Base-by-base conservation (phyloP, 176 grass and related monocot species). In the Oryza officinalis region DNA sequence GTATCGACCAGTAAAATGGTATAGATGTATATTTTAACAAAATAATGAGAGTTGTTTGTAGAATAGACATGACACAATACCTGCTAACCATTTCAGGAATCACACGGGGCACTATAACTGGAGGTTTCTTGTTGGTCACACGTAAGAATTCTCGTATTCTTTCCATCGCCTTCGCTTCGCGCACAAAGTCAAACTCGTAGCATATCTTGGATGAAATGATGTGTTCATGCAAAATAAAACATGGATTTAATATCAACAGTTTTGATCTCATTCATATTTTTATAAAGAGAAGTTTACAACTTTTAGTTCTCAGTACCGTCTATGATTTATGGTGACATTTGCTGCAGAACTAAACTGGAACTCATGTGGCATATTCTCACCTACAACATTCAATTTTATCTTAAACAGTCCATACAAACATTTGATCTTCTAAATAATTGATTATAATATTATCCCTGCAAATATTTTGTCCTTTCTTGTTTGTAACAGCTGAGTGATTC, bases 111-210 rank as follows among this genome's bases (percentile, higher is more conserved):
- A 95, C 87, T 12, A 82, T 83, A 90, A 98, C 96, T n/a, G 96
- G 93, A 84, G 82, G 44, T 84, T 95, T 98, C 86, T 93, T 95
- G 69, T 90, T 98, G 76, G 80, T 87, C 28, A 83, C 54, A 72
- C 40, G 33, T 71, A 98, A 68, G 43, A 76, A 93, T 76, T 90
- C 86, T 25, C 80, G 57, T 74, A 98, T 95, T 79, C 83, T 93
- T 87, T 98, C 96, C 96, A 98, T 98, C 57, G 96, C 66, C 46
- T 70, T 88, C 27, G 96, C 96, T 90, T 98, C 96, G 17, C 91
- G 91, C 22, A 93, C 79, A 95, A 98, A 98, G 79, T 98, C 96
- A 93, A 98, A 98, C 83, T 98, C 96, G 79, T 95, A 98, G 83
- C 79, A 86, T 79, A 98, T 89, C 96, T 98, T 57, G 71, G 66